These are phyloP conservation scores for Ligustrum vulgare DNA, from an alignment of 257 asterid genomes.

Conservation along the genomic window DNA sequence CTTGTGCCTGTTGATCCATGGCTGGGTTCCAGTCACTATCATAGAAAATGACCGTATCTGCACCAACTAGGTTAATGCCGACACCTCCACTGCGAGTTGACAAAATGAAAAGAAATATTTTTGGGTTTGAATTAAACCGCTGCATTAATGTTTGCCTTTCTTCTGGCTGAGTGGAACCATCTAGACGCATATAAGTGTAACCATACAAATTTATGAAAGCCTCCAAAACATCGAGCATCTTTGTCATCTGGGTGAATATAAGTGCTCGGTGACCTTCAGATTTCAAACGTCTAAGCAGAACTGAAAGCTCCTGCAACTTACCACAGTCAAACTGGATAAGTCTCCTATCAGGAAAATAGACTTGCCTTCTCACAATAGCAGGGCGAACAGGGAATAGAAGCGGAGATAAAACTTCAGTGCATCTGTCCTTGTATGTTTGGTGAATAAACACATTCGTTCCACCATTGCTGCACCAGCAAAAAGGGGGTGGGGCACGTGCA, in stretches of 20 bases:
- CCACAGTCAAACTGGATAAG: slow-evolving; percentile 98
- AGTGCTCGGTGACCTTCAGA: slow-evolving; percentile 96
- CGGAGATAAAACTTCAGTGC: slow-evolving; percentile 60
- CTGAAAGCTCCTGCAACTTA: slow-evolving; percentile 93
- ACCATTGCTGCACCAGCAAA: slow-evolving; percentile 87
- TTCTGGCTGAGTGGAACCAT: slow-evolving; percentile 98
- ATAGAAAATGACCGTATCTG: slow-evolving; percentile 95
- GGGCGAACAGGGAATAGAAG: slow-evolving; percentile 87
- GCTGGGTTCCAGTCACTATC: slow-evolving; percentile 99
- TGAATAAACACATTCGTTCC: slow-evolving; percentile 65
- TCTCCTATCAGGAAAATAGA: slow-evolving; percentile 97
- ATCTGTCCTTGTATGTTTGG: slow-evolving; percentile 55
- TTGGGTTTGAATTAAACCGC: slow-evolving; percentile 90
- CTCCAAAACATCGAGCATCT: slow-evolving; percentile 98
- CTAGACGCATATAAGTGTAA: slow-evolving; percentile 96
- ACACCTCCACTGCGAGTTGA: slow-evolving; percentile 99
- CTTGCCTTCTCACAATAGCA: slow-evolving; percentile 96
- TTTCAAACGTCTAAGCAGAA: slow-evolving; percentile 80
- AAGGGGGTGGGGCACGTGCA: slow-evolving; percentile 92
- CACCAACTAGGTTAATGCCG: slow-evolving; percentile 97
- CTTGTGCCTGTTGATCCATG: slow-evolving; percentile 99
- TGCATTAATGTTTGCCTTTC: slow-evolving; percentile 99
- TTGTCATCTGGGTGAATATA: slow-evolving; percentile 98
- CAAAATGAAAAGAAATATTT: slow-evolving; percentile 85
- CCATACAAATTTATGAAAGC: slow-evolving; percentile 94